phyloP scores from a whole-genome alignment of 2,329 filamentous ascomycete species.

The Metarhizium brunneum region DNA sequence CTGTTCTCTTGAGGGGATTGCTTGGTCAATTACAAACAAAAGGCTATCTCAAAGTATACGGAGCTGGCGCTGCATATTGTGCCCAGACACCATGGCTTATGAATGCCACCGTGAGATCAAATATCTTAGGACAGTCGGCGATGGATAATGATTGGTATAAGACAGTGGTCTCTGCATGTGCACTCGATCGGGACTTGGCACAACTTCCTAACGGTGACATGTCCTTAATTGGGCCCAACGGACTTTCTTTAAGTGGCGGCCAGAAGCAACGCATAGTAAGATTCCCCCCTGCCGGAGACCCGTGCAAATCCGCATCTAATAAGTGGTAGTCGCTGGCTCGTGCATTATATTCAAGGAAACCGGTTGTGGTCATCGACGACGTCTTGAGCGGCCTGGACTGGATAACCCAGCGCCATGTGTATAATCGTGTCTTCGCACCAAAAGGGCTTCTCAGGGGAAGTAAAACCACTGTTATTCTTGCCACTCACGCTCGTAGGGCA shows the following conservation, averaged over 20 bases:
- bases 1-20: constrained; percentile 6
- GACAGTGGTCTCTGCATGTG: constrained; percentile 6
- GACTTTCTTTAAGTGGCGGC: not conserved
- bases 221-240: not conserved
- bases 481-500: too few species aligned
- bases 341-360: not conserved
- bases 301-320: not conserved
- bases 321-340: not conserved
- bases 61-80: constrained; percentile 8
- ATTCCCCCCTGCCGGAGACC: too few species aligned
- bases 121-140: constrained; percentile 8
- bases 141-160: constrained; percentile 10
- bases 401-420: too few species aligned
- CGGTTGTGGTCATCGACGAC: not conserved
- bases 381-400: not conserved
- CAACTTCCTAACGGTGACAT: constrained; percentile 9
- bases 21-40: constrained; percentile 8
- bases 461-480: too few species aligned
- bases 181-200: constrained; percentile 7
- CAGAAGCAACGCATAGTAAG: not conserved
- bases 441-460: too few species aligned
- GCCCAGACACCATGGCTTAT: constrained; percentile 11
- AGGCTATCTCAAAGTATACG: not conserved
- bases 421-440: too few species aligned
- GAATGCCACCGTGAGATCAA: constrained; percentile 7